These are phyloP conservation scores for Candida tammaniensis DNA, from an alignment of 805 yeast species.

Conservation along the genomic window DNA sequence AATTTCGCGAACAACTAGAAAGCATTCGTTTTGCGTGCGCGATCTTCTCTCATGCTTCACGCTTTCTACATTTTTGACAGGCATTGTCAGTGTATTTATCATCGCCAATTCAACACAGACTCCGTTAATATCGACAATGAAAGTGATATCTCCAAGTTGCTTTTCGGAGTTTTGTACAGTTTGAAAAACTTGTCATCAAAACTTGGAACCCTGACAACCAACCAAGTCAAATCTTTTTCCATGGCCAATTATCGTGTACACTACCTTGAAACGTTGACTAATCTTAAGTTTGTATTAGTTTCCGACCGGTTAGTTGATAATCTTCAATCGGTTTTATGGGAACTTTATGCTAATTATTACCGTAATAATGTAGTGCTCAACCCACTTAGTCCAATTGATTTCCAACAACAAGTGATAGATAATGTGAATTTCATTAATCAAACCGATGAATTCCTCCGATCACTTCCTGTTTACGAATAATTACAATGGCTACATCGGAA, in stretches of 20 bases:
- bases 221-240: constrained; percentile 51
- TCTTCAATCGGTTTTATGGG: constrained; percentile 52
- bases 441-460: constrained; percentile 46
- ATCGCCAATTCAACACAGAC: constrained; percentile 51
- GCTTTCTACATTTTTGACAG: constrained; percentile 90
- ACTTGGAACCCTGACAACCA: constrained; percentile 34
- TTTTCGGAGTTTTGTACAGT: constrained; percentile 84
- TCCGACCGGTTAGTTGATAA: constrained; percentile 63
- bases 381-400: constrained; percentile 49
- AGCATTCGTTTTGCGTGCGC: no score
- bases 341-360: constrained; percentile 58
- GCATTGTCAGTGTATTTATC: constrained; percentile 85
- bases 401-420: constrained; percentile 37
- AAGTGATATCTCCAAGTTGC: constrained; percentile 71
- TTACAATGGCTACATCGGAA: no score
- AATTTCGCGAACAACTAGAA: no score
- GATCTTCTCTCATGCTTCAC: constrained; percentile 23
- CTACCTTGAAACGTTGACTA: constrained; percentile 74
- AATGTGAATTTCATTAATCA: constrained; percentile 55
- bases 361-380: constrained; percentile 62
- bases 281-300: constrained; percentile 69
- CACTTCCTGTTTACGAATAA: constrained; percentile 18
- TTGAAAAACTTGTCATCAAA: constrained; percentile 71
- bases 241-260: constrained; percentile 80
- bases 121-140: constrained; percentile 50